Conservation (phyloP, 2,329 filamentous ascomycete species). For the Byssochlamys sp. region DNA sequence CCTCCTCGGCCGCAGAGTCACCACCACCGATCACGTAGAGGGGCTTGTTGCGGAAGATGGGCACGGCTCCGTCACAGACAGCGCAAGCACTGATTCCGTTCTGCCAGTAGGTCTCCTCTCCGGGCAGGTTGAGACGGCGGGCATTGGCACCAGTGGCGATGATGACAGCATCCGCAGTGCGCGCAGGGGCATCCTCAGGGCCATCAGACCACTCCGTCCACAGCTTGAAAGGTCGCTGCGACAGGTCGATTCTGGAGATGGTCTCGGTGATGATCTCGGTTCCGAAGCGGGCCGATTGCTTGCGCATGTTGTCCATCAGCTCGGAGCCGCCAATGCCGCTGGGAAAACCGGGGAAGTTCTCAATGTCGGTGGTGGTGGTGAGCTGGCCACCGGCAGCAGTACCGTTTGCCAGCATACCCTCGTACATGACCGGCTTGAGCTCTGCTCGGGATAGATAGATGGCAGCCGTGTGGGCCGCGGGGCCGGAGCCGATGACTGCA, state of each 20-base stretch:
- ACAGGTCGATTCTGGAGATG: conserved; percentile 77
- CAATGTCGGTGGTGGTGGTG: conserved; percentile 94
- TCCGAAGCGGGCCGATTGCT: conserved; percentile 82
- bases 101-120: conserved; percentile 95
- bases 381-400: conserved; percentile 93
- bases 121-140: conserved; percentile 67
- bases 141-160: conserved; percentile 93
- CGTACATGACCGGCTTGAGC: conserved; percentile 87
- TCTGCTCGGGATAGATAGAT: conserved; percentile 93
- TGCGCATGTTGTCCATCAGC: conserved; percentile 92
- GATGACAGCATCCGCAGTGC: conserved; percentile 87
- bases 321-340: conserved; percentile 75
- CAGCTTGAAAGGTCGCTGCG: conserved; percentile 77
- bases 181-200: conserved; percentile 56
- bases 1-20: conserved; percentile 94
- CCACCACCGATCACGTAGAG: conserved; percentile 92
- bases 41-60: conserved; percentile 94
- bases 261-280: conserved; percentile 87
- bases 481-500: conserved; percentile 78
- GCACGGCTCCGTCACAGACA: conserved; percentile 91
- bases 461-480: conserved; percentile 92
- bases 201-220: conserved; percentile 78
- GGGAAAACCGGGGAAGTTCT: conserved; percentile 96
- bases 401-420: conserved; percentile 95
- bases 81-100: conserved; percentile 93